Base-by-base conservation (phyloP, 345 rosid genomes). In the Schrenkiella parvula region DNA sequence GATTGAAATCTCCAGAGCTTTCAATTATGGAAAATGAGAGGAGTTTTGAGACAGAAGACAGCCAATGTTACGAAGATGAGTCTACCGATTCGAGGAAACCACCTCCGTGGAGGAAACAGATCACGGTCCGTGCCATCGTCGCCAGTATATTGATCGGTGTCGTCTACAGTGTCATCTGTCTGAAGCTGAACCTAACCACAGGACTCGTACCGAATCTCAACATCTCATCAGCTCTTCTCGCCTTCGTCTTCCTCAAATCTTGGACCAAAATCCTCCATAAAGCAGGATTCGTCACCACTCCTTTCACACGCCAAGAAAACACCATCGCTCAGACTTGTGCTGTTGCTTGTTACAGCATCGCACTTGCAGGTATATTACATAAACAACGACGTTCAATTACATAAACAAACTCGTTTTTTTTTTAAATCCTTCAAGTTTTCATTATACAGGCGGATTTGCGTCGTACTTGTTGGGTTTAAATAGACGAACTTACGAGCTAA, bases 131-230 rank as follows among this genome's bases (percentile, higher is more conserved):
- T 71, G 87, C 98, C 17, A 47, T 95, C 18, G 18, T 91, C 7
- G 87, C 95, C 1, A 88, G 99, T 61, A 21, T 87, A 38, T 71
- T 52, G 4, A 95, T 95, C 62, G 99, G 99, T 2, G 46, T 80
- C 71, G 80, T 95, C 0, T 95, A 91, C 84, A 91, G 98, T 76
- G 86, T 95, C 38, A 89, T 95, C 53, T 95, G 91, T 31, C 85
- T 74, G 83, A 95, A 95, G 80, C 86, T 95, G 51, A 95, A 89
- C 64, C 88, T 95, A 9, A 95, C 97, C 14, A 92, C 99, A 5
- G 99, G 98, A 13, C 77, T 95, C 29, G 97, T 95, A 29, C 99
- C 99, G 7, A 95, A 91, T 74, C 91, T 95, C 61, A 95, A 95
- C 50, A 97, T 95, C 80, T 95, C 99, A 35, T 97, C 96, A 25